Base-by-base conservation (phyloP, 2,329 filamentous ascomycete genomes). In the Pseudogymnoascus sp. region DNA sequence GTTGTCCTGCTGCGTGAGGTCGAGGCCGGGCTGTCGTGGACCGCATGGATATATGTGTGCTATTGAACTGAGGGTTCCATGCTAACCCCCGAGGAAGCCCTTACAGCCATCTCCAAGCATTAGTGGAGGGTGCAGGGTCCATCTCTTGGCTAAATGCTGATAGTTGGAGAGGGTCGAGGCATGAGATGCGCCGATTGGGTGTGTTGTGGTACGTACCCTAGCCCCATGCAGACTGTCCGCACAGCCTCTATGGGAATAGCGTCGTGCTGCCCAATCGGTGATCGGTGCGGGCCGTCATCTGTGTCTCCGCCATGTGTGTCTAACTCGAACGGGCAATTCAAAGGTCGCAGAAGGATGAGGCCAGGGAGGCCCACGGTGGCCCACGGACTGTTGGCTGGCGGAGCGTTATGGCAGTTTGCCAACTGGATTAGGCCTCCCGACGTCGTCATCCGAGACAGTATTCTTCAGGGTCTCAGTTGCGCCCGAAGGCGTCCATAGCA, bases 221-320 rank as follows among this genome's bases (percentile, higher is more conserved):
- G 14, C 43, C 25, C n/a, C n/a, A n/a, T 54, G 8, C 25, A 54
- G n/a, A 32, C 25, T 28, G 30, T 18, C 8, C n/a, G 43, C 43
- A 54, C 43, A 54, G 25, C 43, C 43, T 54, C 43, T 16, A 54
- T 30, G 25, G 43, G 43, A 54, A 54, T 54, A 54, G 43, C 43
- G 43, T 18, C 25, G 25, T 32, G 1, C 8, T 32, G 43, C 12
- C 43, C 43, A 54, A 54, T 54, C 25, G 43, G 43, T 54, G 43
- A 32, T 54, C 43, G 43, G 43, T 54, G 43, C 43, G 43, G 43
- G 43, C 43, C 43, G 43, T 30, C 43, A 50, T 50, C 9, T 54
- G 43, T 54, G 43, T 32, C 22, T 25, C 28, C 43, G 43, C 25
- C 43, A 54, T 54, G 43, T 30, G n/a, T 30, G 43, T 54, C 43